Evolutionary conservation across 2,329 filamentous ascomycete genomes (phyloP), one percentile per base, ranked within the genome.

Genomic region (Purpureocillium lavendulum): DNA sequence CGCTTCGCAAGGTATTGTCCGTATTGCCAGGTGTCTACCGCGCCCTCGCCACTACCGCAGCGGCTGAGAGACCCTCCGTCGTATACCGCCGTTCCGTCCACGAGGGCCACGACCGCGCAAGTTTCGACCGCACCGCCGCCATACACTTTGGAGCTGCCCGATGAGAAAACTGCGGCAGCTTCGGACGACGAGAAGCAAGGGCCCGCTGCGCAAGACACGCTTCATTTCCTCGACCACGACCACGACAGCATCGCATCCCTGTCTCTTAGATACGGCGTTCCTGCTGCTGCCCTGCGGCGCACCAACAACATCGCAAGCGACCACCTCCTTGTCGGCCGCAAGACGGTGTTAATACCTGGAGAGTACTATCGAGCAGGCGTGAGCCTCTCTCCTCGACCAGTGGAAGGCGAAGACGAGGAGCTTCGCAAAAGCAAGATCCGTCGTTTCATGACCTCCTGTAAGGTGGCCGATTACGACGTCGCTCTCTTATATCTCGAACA

Each of bases 401-500:
- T 85, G n/a, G 82, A 84, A 39, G 78, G 81, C 35, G 84, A 87
- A 54, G 82, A 84, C 34, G 84, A 87, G 52, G 81, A 85, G 60
- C 66, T 73, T 36, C 72, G 79, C 45, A 89, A 86, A 61, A 70
- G 66, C 14, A 81, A 80, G 54, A 71, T 90, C 28, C 70, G 86
- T 32, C 75, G 82, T 45, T 90, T 82, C 69, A 89, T 89, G 85
- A 78, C 87, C 2, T 70, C 72, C 1, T 86, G 81, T 62, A 90
- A 90, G 56, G 82, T 86, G 21, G 66, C 75, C 17, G 82, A 89
- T 67, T 89, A 80, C 62, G 82, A 87, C 54, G 68, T 87, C 37
- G 86, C 86, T 2, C 57, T 84, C 21, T 57, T 89, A 15, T 92
- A 92, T 57, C 69, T 92, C 33, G 75, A 87, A 52, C 80, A 86